phyloP scores from a whole-genome alignment of 129 eudicot species.

The Artemisia tridentata region DNA sequence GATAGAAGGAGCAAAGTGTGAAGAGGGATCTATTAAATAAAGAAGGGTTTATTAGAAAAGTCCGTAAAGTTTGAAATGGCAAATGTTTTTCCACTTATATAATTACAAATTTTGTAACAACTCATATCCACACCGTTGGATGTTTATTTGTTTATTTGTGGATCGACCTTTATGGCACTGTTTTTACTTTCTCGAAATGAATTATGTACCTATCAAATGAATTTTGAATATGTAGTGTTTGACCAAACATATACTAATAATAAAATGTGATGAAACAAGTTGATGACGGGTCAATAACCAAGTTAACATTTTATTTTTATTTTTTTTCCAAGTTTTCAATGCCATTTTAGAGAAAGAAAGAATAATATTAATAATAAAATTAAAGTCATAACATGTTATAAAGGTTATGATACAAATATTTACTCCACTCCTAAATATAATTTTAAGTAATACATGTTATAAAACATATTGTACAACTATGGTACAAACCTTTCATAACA shows the following conservation, averaged over 20 bases:
- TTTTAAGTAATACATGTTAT: too few relatives aligned
- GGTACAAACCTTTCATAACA: too few relatives aligned
- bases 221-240: neutral
- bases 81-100: constrained; percentile 15
- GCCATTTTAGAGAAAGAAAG: too few relatives aligned
- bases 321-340: too few relatives aligned
- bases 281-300: neutral
- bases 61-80: constrained; percentile 41
- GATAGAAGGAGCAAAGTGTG: too few relatives aligned
- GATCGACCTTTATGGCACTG: constrained; percentile 22
- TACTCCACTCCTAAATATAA: too few relatives aligned
- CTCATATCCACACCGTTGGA: constrained; percentile 28
- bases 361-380: too few relatives aligned
- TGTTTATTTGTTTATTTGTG: constrained; percentile 13
- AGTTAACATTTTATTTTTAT: too few relatives aligned
- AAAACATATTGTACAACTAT: too few relatives aligned
- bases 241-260: neutral
- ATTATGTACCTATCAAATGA: neutral
- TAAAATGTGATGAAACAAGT: too few relatives aligned
- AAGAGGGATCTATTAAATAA: neutral
- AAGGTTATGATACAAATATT: too few relatives aligned
- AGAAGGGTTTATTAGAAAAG: constrained; percentile 15
- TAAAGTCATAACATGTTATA: too few relatives aligned
- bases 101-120: neutral
- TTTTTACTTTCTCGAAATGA: constrained; percentile 15